These are phyloP conservation scores for Oryza nivara DNA, from an alignment of 176 grass and related monocot species.

Conservation along the genomic window DNA sequence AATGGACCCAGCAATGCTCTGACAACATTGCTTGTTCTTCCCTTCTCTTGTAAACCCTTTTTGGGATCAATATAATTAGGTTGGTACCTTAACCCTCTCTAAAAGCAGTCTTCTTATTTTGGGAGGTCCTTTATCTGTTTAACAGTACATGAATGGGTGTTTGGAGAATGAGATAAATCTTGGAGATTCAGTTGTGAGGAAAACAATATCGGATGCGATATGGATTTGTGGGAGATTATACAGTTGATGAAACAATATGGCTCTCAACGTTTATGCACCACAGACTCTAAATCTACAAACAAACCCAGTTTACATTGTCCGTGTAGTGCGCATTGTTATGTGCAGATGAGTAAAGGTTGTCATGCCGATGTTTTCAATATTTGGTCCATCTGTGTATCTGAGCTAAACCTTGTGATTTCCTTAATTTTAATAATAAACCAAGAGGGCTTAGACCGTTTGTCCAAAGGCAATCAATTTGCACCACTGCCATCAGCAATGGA, in stretches of 20 bases:
- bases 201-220: background rate
- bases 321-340: background rate
- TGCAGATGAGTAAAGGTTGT: background rate
- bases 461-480: too few relatives aligned
- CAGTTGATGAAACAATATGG: background rate
- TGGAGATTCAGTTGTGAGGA: background rate
- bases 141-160: background rate
- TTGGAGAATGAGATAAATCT: slow-evolving; percentile 2
- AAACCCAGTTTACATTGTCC: background rate
- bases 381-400: too few relatives aligned
- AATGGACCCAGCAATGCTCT: background rate
- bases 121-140: background rate
- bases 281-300: background rate
- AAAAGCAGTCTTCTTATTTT: background rate
- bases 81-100: background rate
- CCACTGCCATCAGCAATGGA: too few relatives aligned
- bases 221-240: slow-evolving; percentile 7
- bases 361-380: background rate
- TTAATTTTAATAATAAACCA: too few relatives aligned
- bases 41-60: background rate
- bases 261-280: background rate
- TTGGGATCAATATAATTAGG: background rate
- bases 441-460: too few relatives aligned
- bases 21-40: background rate
- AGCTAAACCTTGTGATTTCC: too few relatives aligned